Evolutionary conservation across 805 yeast genomes (phyloP).

Genomic region (Nematodospora valgi): DNA sequence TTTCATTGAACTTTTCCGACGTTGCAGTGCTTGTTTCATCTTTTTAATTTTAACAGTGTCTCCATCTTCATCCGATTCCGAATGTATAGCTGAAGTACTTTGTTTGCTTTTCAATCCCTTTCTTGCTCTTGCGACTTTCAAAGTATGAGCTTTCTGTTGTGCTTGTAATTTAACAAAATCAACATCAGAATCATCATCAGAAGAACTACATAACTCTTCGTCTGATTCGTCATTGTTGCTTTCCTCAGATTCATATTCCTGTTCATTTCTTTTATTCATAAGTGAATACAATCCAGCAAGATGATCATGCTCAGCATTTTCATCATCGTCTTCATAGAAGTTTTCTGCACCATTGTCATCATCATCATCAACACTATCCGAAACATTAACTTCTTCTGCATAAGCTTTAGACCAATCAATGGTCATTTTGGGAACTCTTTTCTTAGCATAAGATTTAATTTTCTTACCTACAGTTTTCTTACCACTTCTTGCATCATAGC

Average conservation of each 20-base stretch:
- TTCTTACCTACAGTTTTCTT: conserved; percentile 10
- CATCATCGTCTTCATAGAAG: conserved; percentile 7
- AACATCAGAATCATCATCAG: conserved; percentile 64
- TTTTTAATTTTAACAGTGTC: background rate
- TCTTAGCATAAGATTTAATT: conserved; percentile 13
- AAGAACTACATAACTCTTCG: conserved; percentile 29
- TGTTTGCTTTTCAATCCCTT: conserved; percentile 19
- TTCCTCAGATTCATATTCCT: conserved; percentile 7
- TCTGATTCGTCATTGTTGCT: conserved; percentile 14
- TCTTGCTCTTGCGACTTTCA: conserved; percentile 43
- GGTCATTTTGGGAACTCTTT: conserved; percentile 23
- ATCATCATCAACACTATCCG: conserved; percentile 13
- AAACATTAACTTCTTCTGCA: conserved; percentile 18
- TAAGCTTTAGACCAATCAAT: conserved; percentile 14
- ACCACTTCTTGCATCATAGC: conserved; percentile 8
- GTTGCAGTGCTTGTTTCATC: background rate
- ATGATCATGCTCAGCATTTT: conserved; percentile 11
- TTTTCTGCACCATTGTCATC: conserved; percentile 7
- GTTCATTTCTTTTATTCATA: conserved; percentile 12
- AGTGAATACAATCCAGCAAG: conserved; percentile 22
- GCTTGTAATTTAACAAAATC: conserved; percentile 73
- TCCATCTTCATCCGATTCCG: conserved; percentile 6
- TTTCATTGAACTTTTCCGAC: conserved; percentile 15
- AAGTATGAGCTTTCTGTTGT: conserved; percentile 55
- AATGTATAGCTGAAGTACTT: conserved; percentile 3